Evolutionary conservation across 1,139 yeast genomes (phyloP), one percentile per base, ranked within the genome.

Genomic region (Pneumocystis oryctolagi): DNA sequence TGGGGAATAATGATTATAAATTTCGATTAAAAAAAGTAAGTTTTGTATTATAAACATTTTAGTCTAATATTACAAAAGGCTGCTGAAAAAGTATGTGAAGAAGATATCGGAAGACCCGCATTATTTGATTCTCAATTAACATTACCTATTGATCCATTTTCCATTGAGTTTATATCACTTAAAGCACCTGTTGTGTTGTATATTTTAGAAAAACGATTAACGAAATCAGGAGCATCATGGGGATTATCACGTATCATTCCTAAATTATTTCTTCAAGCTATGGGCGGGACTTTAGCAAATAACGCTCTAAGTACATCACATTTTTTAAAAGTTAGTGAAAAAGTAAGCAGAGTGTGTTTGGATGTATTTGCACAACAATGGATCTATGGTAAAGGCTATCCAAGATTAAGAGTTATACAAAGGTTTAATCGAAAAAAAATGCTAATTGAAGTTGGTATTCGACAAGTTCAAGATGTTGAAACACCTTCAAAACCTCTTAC

Each of bases 241-340:
- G 98, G 98, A 1, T 77, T 94, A 65, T 84, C 92, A 1, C 82
- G 98, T 66, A 97, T 89, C 0, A 80, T 94, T 56, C 97, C 98
- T 0, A 92, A 90, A 70, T 77, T 94, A 31, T 89, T 92, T 69
- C 76, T 94, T 57, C 97, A 92, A 72, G 95, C 96, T 0, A 89
- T 94, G 94, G 87, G 96, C 3, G 96, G 96, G 20, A 98, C 92
- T 69, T 75, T 90, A 62, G 82, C 82, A 32, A 87, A 87, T 70
- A 88, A 94, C n/a, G 80, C 83, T 58, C 73, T 92, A 35, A 83
- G 95, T 5, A 84, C 97, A 0, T 78, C 80, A 12, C 97, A 92
- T 74, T 90, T 94, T 70, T 95, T 88, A 69, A 85, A 87, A 68
- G 85, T 89, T 16, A 90, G 97, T 74, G 99, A 94, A 71, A 87